Evolutionary conservation across 331 rosid genomes (phyloP), one percentile per base, ranked within the genome.

Genomic region (Dryas integrifolia): DNA sequence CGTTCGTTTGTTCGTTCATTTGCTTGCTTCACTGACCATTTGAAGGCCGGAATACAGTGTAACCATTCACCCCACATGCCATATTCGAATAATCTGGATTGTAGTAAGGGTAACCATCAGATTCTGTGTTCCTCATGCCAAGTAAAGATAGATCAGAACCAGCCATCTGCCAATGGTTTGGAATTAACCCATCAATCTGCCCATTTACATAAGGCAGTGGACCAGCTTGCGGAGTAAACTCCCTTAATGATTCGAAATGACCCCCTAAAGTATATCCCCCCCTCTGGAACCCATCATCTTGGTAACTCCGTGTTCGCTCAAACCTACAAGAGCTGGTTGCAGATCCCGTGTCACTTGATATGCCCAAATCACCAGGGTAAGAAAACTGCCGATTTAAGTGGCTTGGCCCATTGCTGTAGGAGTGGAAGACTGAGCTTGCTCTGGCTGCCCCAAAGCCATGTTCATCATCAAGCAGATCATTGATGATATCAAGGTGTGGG

Each of bases 401-500:
- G 61, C 48, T 88, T 24, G 88, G 83, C 71, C 98, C 88, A 14
- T 80, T 85, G 66, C 82, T 67, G 10, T 11, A 51, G 67, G 88
- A 72, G 57, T 73, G 73, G 59, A 82, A 89, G 70, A 64, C 81
- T 7, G 92, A 72, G 76, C 78, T 73, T 40, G 72, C 80, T 68
- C 70, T 70, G 8, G 80, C 60, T 0, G 84, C 75, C 70, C 91
- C 94, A 50, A 73, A 76, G 58, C 78, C 84, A 26, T 85, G 77
- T 49, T 88, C 99, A 70, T 95, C 99, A 44, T 95, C 97, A 16
- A 95, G 98, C 69, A 95, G 86, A 72, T 92, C 99, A 75, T 95
- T 95, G 81, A 95, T 95, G 67, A 95, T 92, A 77, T 95, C 99
- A 39, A 95, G 92, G 81, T 95, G 98, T 2, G 99, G 99, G 77